Evolutionary conservation across 73 alveolate genomes (phyloP).

Genomic region (Uronychia setigera): DNA sequence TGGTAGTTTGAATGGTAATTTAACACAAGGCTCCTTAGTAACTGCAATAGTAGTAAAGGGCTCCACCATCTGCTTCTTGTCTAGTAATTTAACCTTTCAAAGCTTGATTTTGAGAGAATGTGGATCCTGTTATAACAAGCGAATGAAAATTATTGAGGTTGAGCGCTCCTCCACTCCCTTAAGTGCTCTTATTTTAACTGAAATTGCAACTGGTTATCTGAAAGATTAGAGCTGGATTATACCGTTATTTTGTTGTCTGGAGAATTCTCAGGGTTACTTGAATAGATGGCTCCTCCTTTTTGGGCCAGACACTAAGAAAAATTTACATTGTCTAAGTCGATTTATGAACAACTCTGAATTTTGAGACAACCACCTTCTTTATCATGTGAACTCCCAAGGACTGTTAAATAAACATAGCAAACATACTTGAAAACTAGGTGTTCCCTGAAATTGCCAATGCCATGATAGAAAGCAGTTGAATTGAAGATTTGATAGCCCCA

Average conservation of each 20-base stretch:
- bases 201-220: neutral
- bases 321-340: neutral
- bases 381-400: neutral
- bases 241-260: neutral
- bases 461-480: neutral
- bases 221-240: neutral
- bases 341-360: neutral
- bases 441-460: neutral
- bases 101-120: neutral
- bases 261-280: neutral
- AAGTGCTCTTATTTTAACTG: neutral
- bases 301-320: neutral
- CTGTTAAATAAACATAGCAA: neutral
- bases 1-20: neutral
- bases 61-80: neutral
- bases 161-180: conserved; percentile 3
- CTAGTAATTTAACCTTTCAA: neutral
- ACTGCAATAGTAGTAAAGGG: neutral
- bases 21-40: neutral
- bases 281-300: neutral
- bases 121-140: neutral
- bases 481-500: neutral
- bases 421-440: neutral
- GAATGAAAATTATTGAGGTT: neutral
- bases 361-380: neutral